These are phyloP conservation scores for Naganishia friedmannii DNA, from an alignment of 768 basidiomycete species.

Conservation along the genomic window DNA sequence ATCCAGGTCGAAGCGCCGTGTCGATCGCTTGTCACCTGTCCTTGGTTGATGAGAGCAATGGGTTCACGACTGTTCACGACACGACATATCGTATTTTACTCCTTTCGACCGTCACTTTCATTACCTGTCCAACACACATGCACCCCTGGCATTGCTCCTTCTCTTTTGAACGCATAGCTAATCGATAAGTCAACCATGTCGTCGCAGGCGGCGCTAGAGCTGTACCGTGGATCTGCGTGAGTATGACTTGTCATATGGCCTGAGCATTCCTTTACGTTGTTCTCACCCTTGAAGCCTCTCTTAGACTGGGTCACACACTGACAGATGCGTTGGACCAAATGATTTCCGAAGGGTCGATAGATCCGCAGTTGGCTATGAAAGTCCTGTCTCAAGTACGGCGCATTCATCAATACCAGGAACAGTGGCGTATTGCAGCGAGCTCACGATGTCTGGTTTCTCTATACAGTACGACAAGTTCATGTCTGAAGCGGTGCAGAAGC, in stretches of 20 bases:
- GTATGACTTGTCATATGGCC: neutral
- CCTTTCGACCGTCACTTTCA: neutral
- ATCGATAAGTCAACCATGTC: conserved; percentile 13
- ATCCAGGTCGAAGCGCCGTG: too few relatives aligned
- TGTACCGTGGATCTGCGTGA: conserved; percentile 32
- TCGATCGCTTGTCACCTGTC: neutral
- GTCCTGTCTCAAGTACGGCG: conserved; percentile 83
- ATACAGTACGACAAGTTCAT: conserved; percentile 90
- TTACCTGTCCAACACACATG: neutral
- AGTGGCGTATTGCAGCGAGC: neutral
- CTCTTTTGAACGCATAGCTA: neutral
- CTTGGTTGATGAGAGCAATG: neutral
- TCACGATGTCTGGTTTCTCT: neutral
- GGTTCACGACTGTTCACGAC: neutral
- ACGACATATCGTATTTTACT: neutral
- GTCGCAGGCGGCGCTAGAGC: conserved; percentile 24
- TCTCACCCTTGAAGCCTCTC: neutral
- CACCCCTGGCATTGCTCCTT: neutral
- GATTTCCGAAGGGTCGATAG: conserved; percentile 92
- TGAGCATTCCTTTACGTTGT: neutral
- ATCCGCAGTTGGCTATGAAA: conserved; percentile 97
- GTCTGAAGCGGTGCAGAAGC: conserved; percentile 85
- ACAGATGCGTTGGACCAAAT: conserved; percentile 98
- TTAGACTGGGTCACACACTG: conserved; percentile 91
- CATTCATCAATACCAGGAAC: neutral